Conservation (phyloP, 495 filamentous ascomycete genomes). For the Podospora appendiculata region DNA sequence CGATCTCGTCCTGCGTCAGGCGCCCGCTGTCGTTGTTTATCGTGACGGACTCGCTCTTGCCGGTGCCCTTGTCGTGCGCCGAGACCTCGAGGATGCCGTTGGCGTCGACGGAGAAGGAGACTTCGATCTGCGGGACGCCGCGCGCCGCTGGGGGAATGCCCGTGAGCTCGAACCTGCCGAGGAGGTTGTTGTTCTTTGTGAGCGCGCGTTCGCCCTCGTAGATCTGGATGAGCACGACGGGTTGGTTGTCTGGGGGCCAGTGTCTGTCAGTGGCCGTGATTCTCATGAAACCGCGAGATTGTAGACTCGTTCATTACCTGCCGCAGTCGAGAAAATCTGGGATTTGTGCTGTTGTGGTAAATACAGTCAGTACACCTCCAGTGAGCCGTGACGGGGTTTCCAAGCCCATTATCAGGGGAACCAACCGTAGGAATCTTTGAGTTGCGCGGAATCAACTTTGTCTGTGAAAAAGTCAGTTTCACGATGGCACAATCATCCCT, state of each 20-base stretch:
- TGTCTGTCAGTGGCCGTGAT: not conserved
- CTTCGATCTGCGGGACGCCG: constrained; percentile 90
- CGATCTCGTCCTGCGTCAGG: constrained; percentile 80
- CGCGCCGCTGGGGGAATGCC: constrained; percentile 84
- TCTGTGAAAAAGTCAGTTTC: constrained; percentile 27
- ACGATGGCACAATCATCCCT: too few relatives aligned
- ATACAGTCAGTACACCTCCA: too few relatives aligned
- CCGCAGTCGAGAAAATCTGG: constrained; percentile 90
- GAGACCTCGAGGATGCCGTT: constrained; percentile 92
- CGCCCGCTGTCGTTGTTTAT: constrained; percentile 92
- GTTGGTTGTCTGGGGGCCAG: constrained; percentile 64
- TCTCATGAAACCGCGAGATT: not conserved
- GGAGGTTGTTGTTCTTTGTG: constrained; percentile 86
- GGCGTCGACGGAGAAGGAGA: constrained; percentile 87
- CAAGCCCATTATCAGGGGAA: not conserved
- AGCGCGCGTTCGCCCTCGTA: constrained; percentile 88
- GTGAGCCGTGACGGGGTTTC: too few relatives aligned
- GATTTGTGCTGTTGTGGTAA: constrained; percentile 51
- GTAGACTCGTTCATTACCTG: constrained; percentile 16
- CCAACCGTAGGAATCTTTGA: constrained; percentile 73
- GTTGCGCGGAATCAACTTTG: constrained; percentile 82
- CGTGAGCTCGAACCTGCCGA: constrained; percentile 92
- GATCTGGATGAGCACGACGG: constrained; percentile 85
- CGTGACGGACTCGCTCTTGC: constrained; percentile 81
- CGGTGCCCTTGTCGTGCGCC: constrained; percentile 85